These are phyloP conservation scores for Hypoxylon fuscum DNA, from an alignment of 495 filamentous ascomycete genomes.

Conservation along the genomic window DNA sequence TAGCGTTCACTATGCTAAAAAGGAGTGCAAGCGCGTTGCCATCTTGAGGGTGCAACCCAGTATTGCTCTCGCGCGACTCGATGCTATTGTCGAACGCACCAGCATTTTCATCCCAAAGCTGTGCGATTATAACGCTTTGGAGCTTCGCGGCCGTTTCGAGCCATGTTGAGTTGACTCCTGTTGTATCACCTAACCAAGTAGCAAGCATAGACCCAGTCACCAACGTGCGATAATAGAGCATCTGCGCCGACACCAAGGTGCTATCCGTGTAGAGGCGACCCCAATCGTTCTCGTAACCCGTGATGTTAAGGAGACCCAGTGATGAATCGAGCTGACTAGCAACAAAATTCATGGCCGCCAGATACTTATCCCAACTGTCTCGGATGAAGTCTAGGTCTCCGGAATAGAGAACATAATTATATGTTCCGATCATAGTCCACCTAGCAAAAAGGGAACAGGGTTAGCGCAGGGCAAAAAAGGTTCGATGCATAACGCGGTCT, in stretches of 20 bases:
- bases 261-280: conserved; percentile 62
- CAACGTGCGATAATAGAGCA: conserved; percentile 66
- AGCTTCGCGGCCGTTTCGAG: conserved; percentile 51
- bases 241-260: conserved; percentile 65
- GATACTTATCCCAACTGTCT: conserved; percentile 61
- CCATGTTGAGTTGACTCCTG: conserved; percentile 55
- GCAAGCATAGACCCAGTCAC: conserved; percentile 60
- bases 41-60: conserved; percentile 59
- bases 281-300: conserved; percentile 63
- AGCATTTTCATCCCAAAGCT: conserved; percentile 61
- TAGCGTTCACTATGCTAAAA: conserved; percentile 48
- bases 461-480: conserved; percentile 6
- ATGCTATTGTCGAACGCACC: conserved; percentile 67
- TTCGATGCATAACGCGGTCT: conserved; percentile 5
- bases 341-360: conserved; percentile 64
- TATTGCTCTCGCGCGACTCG: conserved; percentile 37
- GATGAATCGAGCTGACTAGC: conserved; percentile 59
- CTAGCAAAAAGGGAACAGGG: conserved; percentile 19
- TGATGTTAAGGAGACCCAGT: conserved; percentile 63
- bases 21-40: conserved; percentile 60
- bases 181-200: conserved; percentile 57
- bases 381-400: conserved; percentile 61
- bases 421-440: conserved; percentile 68
- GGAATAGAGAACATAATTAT: conserved; percentile 69
- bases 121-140: conserved; percentile 52